phyloP scores from a whole-genome alignment of 139 green algal species.

The Ulvella scutata region DNA sequence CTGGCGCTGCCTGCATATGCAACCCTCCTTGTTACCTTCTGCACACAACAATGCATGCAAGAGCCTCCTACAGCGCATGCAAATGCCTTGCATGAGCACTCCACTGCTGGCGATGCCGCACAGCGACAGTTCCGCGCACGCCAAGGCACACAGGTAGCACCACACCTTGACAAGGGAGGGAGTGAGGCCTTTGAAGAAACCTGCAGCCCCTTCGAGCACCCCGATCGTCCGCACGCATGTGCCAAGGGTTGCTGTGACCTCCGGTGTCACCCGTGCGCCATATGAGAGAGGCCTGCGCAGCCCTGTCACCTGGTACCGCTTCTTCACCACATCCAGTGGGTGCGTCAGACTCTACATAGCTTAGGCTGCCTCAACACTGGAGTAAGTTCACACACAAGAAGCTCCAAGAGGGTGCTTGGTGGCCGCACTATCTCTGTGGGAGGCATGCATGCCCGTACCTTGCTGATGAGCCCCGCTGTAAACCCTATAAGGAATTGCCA shows the following conservation, averaged over 20 bases:
- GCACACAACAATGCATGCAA: not conserved
- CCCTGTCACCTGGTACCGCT: slow-evolving; percentile 76
- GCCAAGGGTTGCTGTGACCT: slow-evolving; percentile 25
- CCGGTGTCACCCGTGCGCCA: slow-evolving; percentile 40
- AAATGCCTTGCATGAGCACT: not conserved
- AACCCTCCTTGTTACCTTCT: not conserved
- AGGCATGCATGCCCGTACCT: too few species aligned
- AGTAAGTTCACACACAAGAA: not conserved
- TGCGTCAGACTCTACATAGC: slow-evolving; percentile 60
- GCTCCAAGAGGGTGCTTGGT: not conserved
- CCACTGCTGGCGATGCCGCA: not conserved
- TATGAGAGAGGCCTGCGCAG: slow-evolving; percentile 49
- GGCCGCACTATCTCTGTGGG: not conserved
- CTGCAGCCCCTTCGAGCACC: slow-evolving; percentile 45
- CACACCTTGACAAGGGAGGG: slow-evolving; percentile 78
- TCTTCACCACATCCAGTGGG: slow-evolving; percentile 95
- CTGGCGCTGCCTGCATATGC: slow-evolving; percentile 50
- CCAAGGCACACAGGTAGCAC: not conserved
- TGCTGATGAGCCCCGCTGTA: not conserved
- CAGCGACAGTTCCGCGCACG: not conserved
- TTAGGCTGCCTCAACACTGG: not conserved
- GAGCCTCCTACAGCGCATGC: not conserved
- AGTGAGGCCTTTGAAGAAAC: slow-evolving; percentile 85
- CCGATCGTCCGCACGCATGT: slow-evolving; percentile 38
- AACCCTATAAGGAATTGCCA: not conserved